Conservation (phyloP, 164 flowering plant genomes). For the Magnolia sinica region DNA sequence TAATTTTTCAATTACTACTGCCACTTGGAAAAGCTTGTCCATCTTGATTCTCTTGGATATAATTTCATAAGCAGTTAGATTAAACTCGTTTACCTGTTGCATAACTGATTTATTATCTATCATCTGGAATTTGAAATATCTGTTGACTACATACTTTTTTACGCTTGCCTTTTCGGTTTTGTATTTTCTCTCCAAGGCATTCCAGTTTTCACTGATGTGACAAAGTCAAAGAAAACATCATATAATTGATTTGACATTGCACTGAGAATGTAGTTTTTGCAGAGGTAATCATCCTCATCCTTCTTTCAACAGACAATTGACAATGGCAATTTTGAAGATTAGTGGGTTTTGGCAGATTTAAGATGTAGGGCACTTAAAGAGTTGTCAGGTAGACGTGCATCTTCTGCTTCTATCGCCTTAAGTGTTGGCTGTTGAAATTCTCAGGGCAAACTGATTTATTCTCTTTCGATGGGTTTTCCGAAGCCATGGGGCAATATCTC, state of each 20-base stretch:
- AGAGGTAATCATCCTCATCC: not conserved
- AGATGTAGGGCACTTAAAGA: no score
- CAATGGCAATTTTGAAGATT: no score
- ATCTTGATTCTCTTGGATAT: not conserved
- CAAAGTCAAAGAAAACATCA: constrained; percentile 1
- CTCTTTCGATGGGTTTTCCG: no score
- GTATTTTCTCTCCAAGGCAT: constrained; percentile 1
- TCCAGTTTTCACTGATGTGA: not conserved
- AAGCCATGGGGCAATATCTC: no score
- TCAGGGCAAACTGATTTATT: no score
- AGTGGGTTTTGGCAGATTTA: no score
- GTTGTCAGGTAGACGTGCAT: no score
- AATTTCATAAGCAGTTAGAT: not conserved
- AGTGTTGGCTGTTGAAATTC: no score
- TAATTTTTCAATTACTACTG: constrained; percentile 13
- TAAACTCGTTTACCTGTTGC: constrained; percentile 7
- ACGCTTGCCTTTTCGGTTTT: constrained; percentile 15
- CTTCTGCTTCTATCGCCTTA: no score
- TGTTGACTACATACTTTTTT: constrained; percentile 17
- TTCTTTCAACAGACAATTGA: not conserved
- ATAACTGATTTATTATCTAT: constrained; percentile 9
- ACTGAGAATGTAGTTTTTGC: constrained; percentile 8
- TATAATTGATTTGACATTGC: constrained; percentile 5
- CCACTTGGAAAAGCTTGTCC: not conserved
- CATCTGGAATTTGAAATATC: constrained; percentile 8